These are phyloP conservation scores for Ailanthus altissimus DNA, from an alignment of 345 rosid species.

Conservation along the genomic window DNA sequence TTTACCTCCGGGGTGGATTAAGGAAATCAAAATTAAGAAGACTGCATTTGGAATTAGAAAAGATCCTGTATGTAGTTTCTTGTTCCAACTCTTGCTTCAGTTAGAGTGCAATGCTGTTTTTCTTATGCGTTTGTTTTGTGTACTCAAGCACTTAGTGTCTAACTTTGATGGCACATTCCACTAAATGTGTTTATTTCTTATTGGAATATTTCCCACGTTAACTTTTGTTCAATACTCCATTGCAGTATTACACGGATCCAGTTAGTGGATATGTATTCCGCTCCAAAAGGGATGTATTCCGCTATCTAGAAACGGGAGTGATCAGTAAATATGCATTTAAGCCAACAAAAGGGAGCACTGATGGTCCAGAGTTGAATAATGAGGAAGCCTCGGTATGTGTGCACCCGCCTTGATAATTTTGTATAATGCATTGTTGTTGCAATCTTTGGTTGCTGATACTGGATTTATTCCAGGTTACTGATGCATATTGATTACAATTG, in stretches of 20 bases:
- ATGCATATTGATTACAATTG: neutral
- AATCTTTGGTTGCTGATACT: neutral
- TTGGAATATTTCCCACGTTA: neutral
- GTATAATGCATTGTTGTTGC: neutral
- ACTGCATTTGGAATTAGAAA: slow-evolving; percentile 21
- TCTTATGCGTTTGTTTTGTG: neutral
- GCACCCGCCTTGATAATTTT: slow-evolving; percentile 7
- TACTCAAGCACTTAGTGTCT: neutral
- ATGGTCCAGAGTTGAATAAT: slow-evolving; percentile 2
- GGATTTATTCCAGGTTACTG: neutral
- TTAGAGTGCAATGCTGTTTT: neutral
- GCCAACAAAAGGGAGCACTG: slow-evolving; percentile 10
- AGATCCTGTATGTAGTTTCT: slow-evolving; percentile 36
- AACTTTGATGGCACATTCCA: neutral
- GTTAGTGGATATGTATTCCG: slow-evolving; percentile 40
- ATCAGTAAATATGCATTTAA: slow-evolving; percentile 26
- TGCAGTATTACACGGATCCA: slow-evolving; percentile 47
- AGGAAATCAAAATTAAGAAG: slow-evolving; percentile 34
- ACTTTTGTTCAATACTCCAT: slow-evolving; percentile 21
- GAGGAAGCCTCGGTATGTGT: slow-evolving; percentile 13
- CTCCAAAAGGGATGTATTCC: slow-evolving; percentile 39
- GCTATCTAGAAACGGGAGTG: slow-evolving; percentile 40
- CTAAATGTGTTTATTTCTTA: neutral
- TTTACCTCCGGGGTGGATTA: slow-evolving; percentile 46
- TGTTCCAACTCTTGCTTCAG: slow-evolving; percentile 9